A percentile compares a stretch with the other conserved stretches of the same genome.
Evolutionary conservation across 2,329 filamentous ascomycete genomes (phyloP).

Genomic region (Sporothrix phasma): DNA sequence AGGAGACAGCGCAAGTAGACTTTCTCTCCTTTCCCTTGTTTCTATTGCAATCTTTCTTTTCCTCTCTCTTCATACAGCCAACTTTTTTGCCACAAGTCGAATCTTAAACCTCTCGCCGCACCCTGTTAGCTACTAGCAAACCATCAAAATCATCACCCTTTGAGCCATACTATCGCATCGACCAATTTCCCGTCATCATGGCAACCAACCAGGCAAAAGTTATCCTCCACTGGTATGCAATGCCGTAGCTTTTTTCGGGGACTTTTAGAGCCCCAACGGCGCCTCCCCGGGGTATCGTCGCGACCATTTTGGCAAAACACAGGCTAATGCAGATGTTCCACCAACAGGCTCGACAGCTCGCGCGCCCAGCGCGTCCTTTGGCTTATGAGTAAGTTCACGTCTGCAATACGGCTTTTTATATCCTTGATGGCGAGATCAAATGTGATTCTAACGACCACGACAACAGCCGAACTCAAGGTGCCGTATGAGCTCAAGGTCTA

Average conservation of each 20-base stretch:
- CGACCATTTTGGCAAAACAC: too few relatives aligned
- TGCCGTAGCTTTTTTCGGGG: too few relatives aligned
- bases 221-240: constrained; percentile 13
- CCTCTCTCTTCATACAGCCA: neutral
- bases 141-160: neutral
- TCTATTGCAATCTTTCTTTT: neutral
- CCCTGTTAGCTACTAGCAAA: too few relatives aligned
- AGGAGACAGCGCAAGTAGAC: neutral
- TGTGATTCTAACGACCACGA: neutral
- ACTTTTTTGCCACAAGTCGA: too few relatives aligned
- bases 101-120: neutral
- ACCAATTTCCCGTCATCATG: neutral
- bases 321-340: neutral
- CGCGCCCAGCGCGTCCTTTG: constrained; percentile 75
- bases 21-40: neutral
- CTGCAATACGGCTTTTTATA: neutral
- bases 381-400: constrained; percentile 45
- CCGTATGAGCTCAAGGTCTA: constrained; percentile 72
- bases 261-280: neutral
- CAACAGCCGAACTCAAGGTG: constrained; percentile 60
- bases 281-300: neutral
- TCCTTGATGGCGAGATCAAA: neutral
- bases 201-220: constrained; percentile 8
- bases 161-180: neutral
- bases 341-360: constrained; percentile 65